Conservation (phyloP, 2,329 filamentous ascomycete genomes). For the Hypoxylon sp. region DNA sequence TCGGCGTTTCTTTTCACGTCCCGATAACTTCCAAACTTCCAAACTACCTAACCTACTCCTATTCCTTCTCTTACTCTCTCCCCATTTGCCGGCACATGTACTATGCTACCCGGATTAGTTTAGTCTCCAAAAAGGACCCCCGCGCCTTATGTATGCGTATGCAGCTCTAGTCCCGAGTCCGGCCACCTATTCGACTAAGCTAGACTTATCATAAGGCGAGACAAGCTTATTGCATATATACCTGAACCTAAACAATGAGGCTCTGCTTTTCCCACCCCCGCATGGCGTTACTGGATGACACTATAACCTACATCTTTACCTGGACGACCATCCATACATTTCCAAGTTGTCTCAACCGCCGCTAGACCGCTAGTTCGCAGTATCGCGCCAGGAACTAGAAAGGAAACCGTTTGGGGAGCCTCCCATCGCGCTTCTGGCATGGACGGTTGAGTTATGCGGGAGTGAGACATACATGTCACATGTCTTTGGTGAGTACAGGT, state of each 20-base stretch:
- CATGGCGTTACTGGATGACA: neutral
- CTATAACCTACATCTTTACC: neutral
- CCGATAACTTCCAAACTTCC: conserved; percentile 1
- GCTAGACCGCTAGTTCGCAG: conserved; percentile 5
- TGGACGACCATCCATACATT: neutral
- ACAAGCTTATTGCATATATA: neutral
- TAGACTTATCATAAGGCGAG: neutral
- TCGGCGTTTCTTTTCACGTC: conserved; percentile 20
- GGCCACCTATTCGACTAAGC: neutral
- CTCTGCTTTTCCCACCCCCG: conserved; percentile 2
- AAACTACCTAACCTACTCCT: conserved; percentile 10
- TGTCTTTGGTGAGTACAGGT: neutral
- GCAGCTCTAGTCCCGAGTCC: neutral
- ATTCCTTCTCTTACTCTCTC: neutral
- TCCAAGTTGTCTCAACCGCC: neutral
- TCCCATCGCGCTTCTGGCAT: neutral
- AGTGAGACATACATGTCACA: neutral
- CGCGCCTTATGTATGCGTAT: neutral
- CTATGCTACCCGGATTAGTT: too few relatives aligned
- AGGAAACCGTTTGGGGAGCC: neutral
- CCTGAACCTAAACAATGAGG: conserved; percentile 1
- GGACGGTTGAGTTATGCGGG: neutral
- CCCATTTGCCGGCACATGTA: conserved; percentile 12
- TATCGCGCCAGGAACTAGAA: neutral
- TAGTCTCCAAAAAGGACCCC: neutral